Base-by-base conservation (phyloP, 1,284 basidiomycete species). In the Wallemia hederae region DNA sequence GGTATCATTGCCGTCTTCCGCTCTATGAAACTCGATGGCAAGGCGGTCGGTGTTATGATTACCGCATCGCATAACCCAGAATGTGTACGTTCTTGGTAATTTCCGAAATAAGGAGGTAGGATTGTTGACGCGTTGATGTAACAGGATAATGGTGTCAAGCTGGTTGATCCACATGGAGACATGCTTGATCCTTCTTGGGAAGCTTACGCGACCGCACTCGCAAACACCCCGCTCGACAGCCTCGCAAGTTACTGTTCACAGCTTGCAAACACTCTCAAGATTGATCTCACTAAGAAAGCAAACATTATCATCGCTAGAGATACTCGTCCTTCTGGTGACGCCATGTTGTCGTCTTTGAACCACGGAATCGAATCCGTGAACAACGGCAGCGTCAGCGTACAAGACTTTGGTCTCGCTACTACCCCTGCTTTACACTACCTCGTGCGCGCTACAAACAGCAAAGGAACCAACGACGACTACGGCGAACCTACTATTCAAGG, bases 161-260 rank as follows among this genome's bases (percentile, higher is more conserved):
- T 98, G 59, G 88, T 99, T 56, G 94, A 99, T 72, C 87, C 94
- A 19, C 80, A 80, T 15, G 94, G 94, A n/a, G 94, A 99, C 71
- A 99, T 99, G 94, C 78, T 99, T n/a, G 85, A 92, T 68, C 75
- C 84, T 0, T 78, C 85, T 29, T 99, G 94, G 94, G 94, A 99
- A 71, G 69, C 71, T 0, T 79, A 92, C 69, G 91, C 92, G 24
- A 92, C 94, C 3, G 71, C 72, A 2, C 74, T 98, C n/a, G 85
- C 91, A 62, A 98, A 98, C 70, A 87, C 88, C 24, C 66, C 76
- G 14, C 79, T 82, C 7, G 77, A 80, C 57, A 81, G 81, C 29
- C 80, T 98, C 69, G 68, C 91, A 60, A 72, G 75, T 9, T 76
- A 77, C 5, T 74, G 97, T 60, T 73, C 81, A 26, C 69, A 74